Base-by-base conservation (phyloP, 306 rosid species). In the Trifolium fragiferum region DNA sequence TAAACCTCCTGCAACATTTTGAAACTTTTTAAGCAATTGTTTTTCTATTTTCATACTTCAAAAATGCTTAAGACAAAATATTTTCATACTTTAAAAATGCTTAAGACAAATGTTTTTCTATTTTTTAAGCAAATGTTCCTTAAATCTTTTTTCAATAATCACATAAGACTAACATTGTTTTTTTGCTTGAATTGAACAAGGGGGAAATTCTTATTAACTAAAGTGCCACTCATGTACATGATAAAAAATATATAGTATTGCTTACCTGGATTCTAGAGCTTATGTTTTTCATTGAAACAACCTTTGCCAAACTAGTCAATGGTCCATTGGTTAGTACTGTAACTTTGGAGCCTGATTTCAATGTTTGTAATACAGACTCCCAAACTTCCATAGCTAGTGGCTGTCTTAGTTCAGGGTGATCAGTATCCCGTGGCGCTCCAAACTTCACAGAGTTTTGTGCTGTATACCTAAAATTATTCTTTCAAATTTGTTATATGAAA, bases 251-350 rank as follows among this genome's bases (percentile, higher is more conserved):
- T 10, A 50, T 38, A 38, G 19, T 18, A 61, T 27, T 21, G 76
- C 81, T 78, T 4, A 87, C 99, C 89, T 90, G 86, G 74, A 94
- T 89, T 64, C 77, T 74, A 72, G 92, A 88, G 86, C 75, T 78
- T 3, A 86, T 75, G 12, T 84, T 82, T 58, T 81, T 85, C 47
- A 61, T 2, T 0, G 88, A 81, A 9, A 84, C 63, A 71, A 84
- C 83, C 83, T 86, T 92, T 32, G 97, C 97, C 73, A 94, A 83
- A 85, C 80, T 90, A 76, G 99, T 94, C 83, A 94, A 83, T 53
- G 99, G 99, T 43, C 99, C 99, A 78, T 89, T 92, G 60, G 96
- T 89, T 44, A 94, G 85, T 37, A 94, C 83, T 10, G 96, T 86
- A 77, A 94, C 72, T 86, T 90, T 87, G 16, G 92, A 77, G 33